Evolutionary conservation across 805 yeast genomes (phyloP).

Genomic region (Cyberlindnera maritima): DNA sequence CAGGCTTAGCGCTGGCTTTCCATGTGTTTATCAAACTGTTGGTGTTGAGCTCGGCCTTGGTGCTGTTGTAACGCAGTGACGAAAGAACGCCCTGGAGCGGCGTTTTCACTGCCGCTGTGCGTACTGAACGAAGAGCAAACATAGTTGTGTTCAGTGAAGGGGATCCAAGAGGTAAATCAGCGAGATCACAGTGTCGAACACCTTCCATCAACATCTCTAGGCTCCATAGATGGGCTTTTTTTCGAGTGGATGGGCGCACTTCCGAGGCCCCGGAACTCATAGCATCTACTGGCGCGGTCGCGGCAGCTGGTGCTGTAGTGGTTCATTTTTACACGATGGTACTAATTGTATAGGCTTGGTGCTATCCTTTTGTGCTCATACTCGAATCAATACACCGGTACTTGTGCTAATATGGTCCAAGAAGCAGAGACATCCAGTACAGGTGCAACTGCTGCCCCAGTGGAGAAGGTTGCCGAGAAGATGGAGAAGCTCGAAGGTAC

Average conservation of each 20-base stretch:
- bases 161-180: no score
- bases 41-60: not conserved
- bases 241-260: not conserved
- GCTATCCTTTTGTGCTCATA: no score
- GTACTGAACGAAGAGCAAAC: conserved; percentile 5
- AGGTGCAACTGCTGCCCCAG: not conserved
- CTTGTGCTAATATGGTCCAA: not conserved
- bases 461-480: conserved; percentile 16
- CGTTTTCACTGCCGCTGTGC: not conserved
- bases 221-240: not conserved
- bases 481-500: conserved; percentile 19
- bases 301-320: no score
- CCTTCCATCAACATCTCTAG: not conserved
- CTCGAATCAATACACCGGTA: no score
- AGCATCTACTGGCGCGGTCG: no score
- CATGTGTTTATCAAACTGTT: not conserved
- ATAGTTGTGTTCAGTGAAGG: not conserved
- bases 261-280: no score
- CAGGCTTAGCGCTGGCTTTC: not conserved
- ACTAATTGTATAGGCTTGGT: no score
- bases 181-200: not conserved
- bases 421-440: not conserved
- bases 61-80: conserved; percentile 5
- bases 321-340: no score
- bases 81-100: not conserved